Evolutionary conservation across 495 filamentous ascomycete species (phyloP).

Genomic region (Opeltia flavorubescens): DNA sequence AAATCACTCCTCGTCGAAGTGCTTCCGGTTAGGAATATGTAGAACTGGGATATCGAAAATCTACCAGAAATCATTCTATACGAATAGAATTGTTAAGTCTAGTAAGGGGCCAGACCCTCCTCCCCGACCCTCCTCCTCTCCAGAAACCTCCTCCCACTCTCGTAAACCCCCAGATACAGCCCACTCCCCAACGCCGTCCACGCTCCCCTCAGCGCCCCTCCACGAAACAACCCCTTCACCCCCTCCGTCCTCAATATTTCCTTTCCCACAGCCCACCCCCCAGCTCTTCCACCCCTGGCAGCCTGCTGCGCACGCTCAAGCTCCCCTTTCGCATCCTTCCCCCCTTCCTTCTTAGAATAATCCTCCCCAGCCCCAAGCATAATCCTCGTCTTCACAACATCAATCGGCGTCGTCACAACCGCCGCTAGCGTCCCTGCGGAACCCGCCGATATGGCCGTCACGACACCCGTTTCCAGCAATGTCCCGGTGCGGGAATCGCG

Average conservation of each 20-base stretch:
- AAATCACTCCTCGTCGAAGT: too few relatives aligned
- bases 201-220: constrained; percentile 55
- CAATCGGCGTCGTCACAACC: constrained; percentile 62
- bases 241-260: constrained; percentile 51
- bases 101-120: constrained; percentile 13
- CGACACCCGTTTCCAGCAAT: constrained; percentile 45
- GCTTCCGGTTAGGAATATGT: too few relatives aligned
- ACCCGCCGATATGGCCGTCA: constrained; percentile 59
- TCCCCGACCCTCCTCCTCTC: constrained; percentile 32
- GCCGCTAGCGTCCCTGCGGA: constrained; percentile 55
- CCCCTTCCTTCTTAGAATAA: constrained; percentile 11
- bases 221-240: constrained; percentile 58
- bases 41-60: too few relatives aligned
- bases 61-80: too few relatives aligned
- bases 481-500: constrained; percentile 10
- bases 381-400: constrained; percentile 73
- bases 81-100: too few relatives aligned
- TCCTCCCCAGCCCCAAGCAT: constrained; percentile 41
- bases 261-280: constrained; percentile 41
- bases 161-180: constrained; percentile 75
- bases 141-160: constrained; percentile 60
- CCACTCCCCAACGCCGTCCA: constrained; percentile 77
- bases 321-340: constrained; percentile 18
- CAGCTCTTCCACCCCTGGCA: constrained; percentile 62
- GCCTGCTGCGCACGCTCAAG: constrained; percentile 43